Percentiles rank a stretch among this genome's conserved stretches.
These are phyloP conservation scores for Mortierella sp. DNA, from an alignment of 371 early-diverging fungal genomes.

Conservation along the genomic window DNA sequence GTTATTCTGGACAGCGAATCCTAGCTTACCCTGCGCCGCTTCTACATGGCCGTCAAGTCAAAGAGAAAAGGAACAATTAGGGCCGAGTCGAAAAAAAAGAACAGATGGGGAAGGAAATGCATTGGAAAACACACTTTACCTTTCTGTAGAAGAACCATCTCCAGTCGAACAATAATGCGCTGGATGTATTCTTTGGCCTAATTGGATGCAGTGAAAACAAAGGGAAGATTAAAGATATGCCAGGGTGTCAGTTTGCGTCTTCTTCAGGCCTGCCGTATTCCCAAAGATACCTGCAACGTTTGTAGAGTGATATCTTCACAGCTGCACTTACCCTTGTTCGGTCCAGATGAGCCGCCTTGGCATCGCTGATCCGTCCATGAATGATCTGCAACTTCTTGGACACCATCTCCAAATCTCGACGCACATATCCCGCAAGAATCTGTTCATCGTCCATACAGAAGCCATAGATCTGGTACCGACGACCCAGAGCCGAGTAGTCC, in stretches of 20 bases:
- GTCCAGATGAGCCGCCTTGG: neutral
- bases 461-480: conserved; percentile 30
- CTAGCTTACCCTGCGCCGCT: neutral
- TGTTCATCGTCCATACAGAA: conserved; percentile 57
- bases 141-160: conserved; percentile 44
- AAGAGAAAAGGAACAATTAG: neutral
- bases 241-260: neutral
- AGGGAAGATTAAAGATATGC: neutral
- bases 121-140: conserved; percentile 16
- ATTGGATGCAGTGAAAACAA: neutral
- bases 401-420: conserved; percentile 28
- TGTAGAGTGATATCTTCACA: neutral
- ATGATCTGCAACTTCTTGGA: conserved; percentile 32
- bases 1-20: neutral
- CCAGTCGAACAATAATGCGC: conserved; percentile 37
- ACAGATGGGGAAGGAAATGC: neutral
- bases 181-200: conserved; percentile 54
- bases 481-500: conserved; percentile 30
- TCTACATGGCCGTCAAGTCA: neutral
- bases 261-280: neutral
- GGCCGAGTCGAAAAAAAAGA: neutral
- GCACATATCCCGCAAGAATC: conserved; percentile 45
- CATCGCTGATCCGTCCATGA: conserved; percentile 35
- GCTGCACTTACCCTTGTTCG: neutral
- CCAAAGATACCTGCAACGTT: neutral